phyloP scores from a whole-genome alignment of 2,329 filamentous ascomycete species.

The Diaporthe destruens region DNA sequence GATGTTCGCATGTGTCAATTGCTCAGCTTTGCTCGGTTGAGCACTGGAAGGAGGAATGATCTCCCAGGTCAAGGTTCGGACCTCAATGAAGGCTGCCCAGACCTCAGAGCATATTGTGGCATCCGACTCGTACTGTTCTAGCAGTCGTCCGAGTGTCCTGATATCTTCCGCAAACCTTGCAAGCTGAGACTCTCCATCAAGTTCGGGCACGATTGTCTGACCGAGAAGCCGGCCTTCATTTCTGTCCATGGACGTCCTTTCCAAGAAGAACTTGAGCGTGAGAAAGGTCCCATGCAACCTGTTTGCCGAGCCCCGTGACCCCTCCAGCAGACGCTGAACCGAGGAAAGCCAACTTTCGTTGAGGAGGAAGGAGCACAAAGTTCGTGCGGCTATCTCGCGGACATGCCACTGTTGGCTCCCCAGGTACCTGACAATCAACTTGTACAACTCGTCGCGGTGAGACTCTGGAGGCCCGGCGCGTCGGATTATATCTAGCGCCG shows the following conservation, averaged over 20 bases:
- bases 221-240: constrained; percentile 22
- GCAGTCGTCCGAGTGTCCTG: constrained; percentile 13
- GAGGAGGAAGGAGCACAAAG: constrained; percentile 73
- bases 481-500: constrained; percentile 84
- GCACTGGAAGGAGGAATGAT: constrained; percentile 44
- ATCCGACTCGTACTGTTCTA: constrained; percentile 33
- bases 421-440: constrained; percentile 72
- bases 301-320: constrained; percentile 59
- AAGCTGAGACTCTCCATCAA: constrained; percentile 2
- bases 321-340: constrained; percentile 54
- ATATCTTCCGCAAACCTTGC: constrained; percentile 20
- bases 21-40: not conserved
- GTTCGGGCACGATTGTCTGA: not conserved
- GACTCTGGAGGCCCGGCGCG: constrained; percentile 75
- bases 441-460: constrained; percentile 66
- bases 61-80: constrained; percentile 57
- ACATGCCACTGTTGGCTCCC: constrained; percentile 83
- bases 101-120: constrained; percentile 54
- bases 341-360: constrained; percentile 61
- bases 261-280: constrained; percentile 67
- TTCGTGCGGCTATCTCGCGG: constrained; percentile 82
- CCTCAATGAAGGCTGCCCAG: constrained; percentile 60
- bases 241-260: constrained; percentile 58
- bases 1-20: not conserved
- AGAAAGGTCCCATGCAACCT: constrained; percentile 70